Evolutionary conservation across 2,329 filamentous ascomycete genomes (phyloP), one percentile per base, ranked within the genome.

Genomic region (Stachybotrys echinatus): DNA sequence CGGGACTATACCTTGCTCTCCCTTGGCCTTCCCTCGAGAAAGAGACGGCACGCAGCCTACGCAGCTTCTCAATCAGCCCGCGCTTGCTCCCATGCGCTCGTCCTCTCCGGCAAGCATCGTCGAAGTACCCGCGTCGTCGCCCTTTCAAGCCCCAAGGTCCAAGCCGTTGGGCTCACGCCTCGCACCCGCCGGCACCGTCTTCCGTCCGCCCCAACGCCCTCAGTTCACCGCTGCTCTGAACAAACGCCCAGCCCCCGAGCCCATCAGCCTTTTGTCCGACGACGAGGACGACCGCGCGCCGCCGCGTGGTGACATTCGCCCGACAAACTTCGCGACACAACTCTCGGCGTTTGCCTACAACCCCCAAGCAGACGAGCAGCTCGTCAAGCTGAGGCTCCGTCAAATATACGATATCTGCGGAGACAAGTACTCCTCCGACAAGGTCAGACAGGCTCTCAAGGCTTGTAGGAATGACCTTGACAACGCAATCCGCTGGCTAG

Each of bases 121-220:
- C 50, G 92, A 96, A 66, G 92, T 96, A 3, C 85, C 87, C 23
- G 89, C 89, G n/a, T 96, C 92, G 3, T 96, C 92, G 1, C 92
- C 91, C 2, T 77, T 85, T 50, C 79, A 80, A 52, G 61, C 58
- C 59, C 62, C 57, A 64, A 58, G 61, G 47, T 50, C 58, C 23
- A 49, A 61, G 22, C 57, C 57, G 45, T 52, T 73, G 22, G 80
- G 78, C 20, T 83, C 75, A 54, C 70, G 81, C 42, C 87, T 95
- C 74, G 88, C 89, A 34, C 88, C 90, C 23, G 79, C 84, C 43
- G 88, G 90, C 6, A 95, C 90, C 0, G 67, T 76, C 10, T 92
- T 88, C 60, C 79, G 81, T 55, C 74, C 80, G 38, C 76, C 73
- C 4, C 62, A 66, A 23, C 58, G 60, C 49, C 52, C 50, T 5